A percentile compares a stretch with the other conserved stretches of the same genome.
Conservation (phyloP, 202 grass and related monocot species). For the Saccharum hybrid region DNA sequence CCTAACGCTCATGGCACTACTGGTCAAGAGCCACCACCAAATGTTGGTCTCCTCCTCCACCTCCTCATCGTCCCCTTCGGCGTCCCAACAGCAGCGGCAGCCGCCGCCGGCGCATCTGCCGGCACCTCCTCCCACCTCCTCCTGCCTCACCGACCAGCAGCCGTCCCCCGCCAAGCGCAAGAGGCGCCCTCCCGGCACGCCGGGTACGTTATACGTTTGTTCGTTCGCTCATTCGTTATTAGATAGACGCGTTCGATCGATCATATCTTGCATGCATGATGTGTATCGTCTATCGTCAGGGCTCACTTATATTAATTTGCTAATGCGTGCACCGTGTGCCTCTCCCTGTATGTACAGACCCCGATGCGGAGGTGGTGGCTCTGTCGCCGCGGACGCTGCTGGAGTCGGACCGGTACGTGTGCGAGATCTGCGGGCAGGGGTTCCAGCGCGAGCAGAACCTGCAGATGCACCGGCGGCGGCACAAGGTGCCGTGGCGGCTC, state of each 20-base stretch:
- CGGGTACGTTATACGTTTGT: conserved; percentile 22
- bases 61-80: conserved; percentile 49
- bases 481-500: conserved; percentile 96
- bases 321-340: conserved; percentile 10
- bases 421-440: conserved; percentile 96
- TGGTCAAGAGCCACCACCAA: conserved; percentile 73
- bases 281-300: neutral
- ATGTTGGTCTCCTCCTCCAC: conserved; percentile 66
- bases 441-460: conserved; percentile 99
- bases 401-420: conserved; percentile 96
- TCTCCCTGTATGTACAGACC: conserved; percentile 48
- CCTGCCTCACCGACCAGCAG: conserved; percentile 35
- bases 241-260: no score
- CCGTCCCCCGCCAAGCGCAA: conserved; percentile 61
- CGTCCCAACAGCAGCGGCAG: conserved; percentile 19
- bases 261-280: neutral
- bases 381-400: conserved; percentile 91
- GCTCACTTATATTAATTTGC: neutral
- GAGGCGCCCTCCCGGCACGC: conserved; percentile 57
- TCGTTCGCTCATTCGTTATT: neutral
- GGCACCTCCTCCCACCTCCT: neutral
- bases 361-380: conserved; percentile 96
- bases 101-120: neutral
- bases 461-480: conserved; percentile 96
- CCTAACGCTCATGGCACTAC: conserved; percentile 54